phyloP scores from a whole-genome alignment of 495 filamentous ascomycete species.

The Delitschia confertaspora region DNA sequence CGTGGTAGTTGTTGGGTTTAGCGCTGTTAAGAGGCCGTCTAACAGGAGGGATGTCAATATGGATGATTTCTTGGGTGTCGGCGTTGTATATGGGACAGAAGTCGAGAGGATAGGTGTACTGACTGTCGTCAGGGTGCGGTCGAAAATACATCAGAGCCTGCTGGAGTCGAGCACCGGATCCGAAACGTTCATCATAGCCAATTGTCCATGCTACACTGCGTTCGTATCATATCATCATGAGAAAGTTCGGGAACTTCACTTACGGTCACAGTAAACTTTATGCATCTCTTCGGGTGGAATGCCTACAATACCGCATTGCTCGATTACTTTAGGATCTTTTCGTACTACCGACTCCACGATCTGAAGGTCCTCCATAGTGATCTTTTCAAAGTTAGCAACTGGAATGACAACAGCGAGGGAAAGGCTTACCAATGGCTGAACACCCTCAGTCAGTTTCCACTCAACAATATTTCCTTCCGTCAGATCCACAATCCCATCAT shows the following conservation, averaged over 20 bases:
- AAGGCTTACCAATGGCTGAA: conserved; percentile 65
- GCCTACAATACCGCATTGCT: conserved; percentile 83
- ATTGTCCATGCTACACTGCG: conserved; percentile 75
- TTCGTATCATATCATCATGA: background rate
- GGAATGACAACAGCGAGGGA: background rate
- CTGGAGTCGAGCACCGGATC: conserved; percentile 69
- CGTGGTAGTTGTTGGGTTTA: conserved; percentile 71
- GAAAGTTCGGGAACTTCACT: conserved; percentile 31
- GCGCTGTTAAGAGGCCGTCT: conserved; percentile 69
- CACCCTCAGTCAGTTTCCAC: conserved; percentile 70
- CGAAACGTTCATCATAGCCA: conserved; percentile 87
- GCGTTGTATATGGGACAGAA: conserved; percentile 91
- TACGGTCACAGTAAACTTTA: conserved; percentile 85
- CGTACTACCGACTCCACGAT: conserved; percentile 74
- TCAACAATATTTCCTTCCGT: conserved; percentile 57
- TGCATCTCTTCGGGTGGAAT: conserved; percentile 80
- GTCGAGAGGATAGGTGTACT: conserved; percentile 87
- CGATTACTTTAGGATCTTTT: conserved; percentile 79
- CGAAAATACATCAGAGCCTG: conserved; percentile 96
- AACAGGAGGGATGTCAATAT: conserved; percentile 79
- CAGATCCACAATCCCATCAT: conserved; percentile 77
- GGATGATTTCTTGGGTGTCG: conserved; percentile 72
- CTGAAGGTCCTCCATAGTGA: conserved; percentile 91
- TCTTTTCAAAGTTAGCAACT: conserved; percentile 40
- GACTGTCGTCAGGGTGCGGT: conserved; percentile 73